Evolutionary conservation across 352 stramenopile species (phyloP).

Genomic region (Phytophthora pistaciae): DNA sequence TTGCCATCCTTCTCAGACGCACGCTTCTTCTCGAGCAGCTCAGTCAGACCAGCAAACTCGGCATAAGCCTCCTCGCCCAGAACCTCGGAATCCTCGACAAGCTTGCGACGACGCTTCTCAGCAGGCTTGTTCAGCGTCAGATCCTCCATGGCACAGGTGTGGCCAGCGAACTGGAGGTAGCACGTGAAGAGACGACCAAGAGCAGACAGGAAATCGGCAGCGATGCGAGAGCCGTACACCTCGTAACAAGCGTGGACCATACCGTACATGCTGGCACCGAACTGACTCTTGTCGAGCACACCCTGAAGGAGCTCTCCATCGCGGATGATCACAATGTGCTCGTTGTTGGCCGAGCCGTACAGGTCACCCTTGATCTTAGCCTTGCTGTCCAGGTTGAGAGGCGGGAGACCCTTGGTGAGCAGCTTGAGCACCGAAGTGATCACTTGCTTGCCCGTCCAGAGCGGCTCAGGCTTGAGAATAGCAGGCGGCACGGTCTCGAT

Average conservation of each 20-base stretch:
- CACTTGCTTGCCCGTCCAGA: conserved; percentile 99
- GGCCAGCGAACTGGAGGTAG: conserved; percentile 98
- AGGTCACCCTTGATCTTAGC: conserved; percentile 97
- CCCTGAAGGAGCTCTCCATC: conserved; percentile 97
- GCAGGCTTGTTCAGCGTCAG: conserved; percentile 95
- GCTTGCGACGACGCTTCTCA: conserved; percentile 91
- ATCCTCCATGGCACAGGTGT: conserved; percentile 99
- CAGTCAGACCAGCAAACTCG: conserved; percentile 81
- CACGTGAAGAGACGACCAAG: conserved; percentile 96
- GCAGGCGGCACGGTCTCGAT: conserved; percentile 97
- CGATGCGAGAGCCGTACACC: conserved; percentile 86
- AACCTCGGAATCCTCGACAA: conserved; percentile 90
- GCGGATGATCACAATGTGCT: conserved; percentile 97
- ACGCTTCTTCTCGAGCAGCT: conserved; percentile 74
- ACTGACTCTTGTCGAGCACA: conserved; percentile 99
- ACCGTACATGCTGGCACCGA: conserved; percentile 98
- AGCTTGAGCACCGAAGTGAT: conserved; percentile 97
- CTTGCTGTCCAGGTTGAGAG: conserved; percentile 95
- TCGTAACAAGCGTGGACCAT: conserved; percentile 98
- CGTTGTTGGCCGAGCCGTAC: conserved; percentile 94
- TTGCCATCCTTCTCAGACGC: conserved; percentile 56
- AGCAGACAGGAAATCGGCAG: conserved; percentile 83
- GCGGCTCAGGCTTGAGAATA: conserved; percentile 96
- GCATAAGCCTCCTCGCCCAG: conserved; percentile 87
- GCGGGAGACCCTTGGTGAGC: conserved; percentile 91